A percentile compares a stretch with the other conserved stretches of the same genome.
These are phyloP conservation scores for Fusarium miscanthi DNA, from an alignment of 2,329 filamentous ascomycete species.

Conservation along the genomic window DNA sequence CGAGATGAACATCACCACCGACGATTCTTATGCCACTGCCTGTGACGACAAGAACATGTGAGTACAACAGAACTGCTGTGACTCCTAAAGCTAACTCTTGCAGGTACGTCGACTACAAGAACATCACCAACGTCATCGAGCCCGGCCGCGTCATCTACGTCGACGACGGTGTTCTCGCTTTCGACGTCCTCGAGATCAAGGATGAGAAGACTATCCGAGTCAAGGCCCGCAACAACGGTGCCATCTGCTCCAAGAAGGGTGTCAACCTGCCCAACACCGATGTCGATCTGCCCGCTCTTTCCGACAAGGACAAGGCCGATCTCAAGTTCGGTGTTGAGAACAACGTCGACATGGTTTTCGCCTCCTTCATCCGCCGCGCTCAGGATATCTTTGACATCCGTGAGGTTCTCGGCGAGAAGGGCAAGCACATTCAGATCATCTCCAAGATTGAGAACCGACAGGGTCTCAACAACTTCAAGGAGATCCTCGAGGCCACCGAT, in stretches of 20 bases:
- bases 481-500: conserved; percentile 95
- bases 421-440: conserved; percentile 98
- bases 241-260: conserved; percentile 98
- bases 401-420: conserved; percentile 87
- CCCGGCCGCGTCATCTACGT: conserved; percentile 95
- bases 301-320: conserved; percentile 97
- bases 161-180: conserved; percentile 96
- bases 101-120: conserved; percentile 99
- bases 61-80: conserved; percentile 49
- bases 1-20: conserved; percentile 95
- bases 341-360: conserved; percentile 98
- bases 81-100: conserved; percentile 4
- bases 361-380: conserved; percentile 95
- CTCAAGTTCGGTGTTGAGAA: conserved; percentile 97
- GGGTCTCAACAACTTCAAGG: conserved; percentile 99
- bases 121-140: conserved; percentile 98
- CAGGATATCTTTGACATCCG: conserved; percentile 95
- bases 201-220: conserved; percentile 91
- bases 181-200: conserved; percentile 88
- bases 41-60: conserved; percentile 95
- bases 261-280: conserved; percentile 99
- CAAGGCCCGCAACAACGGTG: conserved; percentile 94
- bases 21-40: conserved; percentile 87
- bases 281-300: conserved; percentile 95
- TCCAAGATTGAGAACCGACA: conserved; percentile 99